Conservation (phyloP, 208 protist genomes). For the Trypanosoma avium region DNA sequence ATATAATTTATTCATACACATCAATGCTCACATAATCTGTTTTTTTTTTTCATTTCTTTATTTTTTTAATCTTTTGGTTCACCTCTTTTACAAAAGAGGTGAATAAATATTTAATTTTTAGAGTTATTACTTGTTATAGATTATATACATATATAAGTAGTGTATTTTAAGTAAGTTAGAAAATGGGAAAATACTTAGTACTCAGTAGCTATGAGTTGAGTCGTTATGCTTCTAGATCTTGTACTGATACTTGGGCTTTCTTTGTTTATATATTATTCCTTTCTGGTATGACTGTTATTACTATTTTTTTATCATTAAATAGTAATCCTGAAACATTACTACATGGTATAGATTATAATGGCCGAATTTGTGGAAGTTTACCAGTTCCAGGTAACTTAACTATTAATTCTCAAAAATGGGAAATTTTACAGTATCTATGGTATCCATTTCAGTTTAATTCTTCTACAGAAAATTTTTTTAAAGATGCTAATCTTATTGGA, state of each 20-base stretch:
- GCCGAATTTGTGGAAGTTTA: conserved; percentile 9
- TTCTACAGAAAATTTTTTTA: not conserved
- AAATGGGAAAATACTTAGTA: not conserved
- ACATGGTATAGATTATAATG: conserved; percentile 21
- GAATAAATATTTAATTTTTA: too few relatives aligned
- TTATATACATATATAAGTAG: too few relatives aligned
- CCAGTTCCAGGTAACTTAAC: not conserved
- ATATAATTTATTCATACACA: too few relatives aligned
- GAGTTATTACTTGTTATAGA: too few relatives aligned
- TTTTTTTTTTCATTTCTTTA: too few relatives aligned
- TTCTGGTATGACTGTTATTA: conserved; percentile 1
- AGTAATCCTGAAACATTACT: not conserved
- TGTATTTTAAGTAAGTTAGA: not conserved
- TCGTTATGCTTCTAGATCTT: not conserved
- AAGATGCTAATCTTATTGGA: conserved; percentile 5
- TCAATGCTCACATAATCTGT: too few relatives aligned
- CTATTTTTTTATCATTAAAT: not conserved
- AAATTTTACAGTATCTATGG: not conserved
- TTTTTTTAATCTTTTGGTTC: too few relatives aligned
- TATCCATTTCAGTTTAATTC: conserved; percentile 14
- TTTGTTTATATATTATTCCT: not conserved
- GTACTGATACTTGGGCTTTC: conserved; percentile 6
- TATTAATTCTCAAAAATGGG: not conserved
- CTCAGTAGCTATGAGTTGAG: not conserved
- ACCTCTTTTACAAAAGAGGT: too few relatives aligned